Conservation (phyloP, 306 rosid genomes). For the Macrotyloma uniflorum region DNA sequence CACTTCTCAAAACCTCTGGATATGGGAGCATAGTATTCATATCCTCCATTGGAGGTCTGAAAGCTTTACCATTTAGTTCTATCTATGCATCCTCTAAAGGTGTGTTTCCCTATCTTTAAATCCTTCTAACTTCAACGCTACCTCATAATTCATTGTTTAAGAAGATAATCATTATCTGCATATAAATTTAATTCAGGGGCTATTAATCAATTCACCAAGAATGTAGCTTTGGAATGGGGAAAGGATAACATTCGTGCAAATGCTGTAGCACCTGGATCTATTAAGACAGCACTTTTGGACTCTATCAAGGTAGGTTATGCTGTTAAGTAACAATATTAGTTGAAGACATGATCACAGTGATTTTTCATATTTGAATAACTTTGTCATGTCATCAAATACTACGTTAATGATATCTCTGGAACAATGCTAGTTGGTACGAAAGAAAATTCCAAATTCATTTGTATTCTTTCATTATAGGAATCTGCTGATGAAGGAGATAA, state of each 20-base stretch:
- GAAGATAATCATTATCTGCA: neutral
- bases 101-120: neutral
- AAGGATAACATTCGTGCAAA: conserved; percentile 20
- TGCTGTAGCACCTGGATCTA: conserved; percentile 28
- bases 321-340: too few species aligned
- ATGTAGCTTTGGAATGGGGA: conserved; percentile 67
- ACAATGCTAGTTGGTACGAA: too few species aligned
- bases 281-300: neutral
- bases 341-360: too few species aligned
- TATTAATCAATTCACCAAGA: conserved; percentile 54
- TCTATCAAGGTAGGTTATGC: neutral
- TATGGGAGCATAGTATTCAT: conserved; percentile 42
- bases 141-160: neutral
- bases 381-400: too few species aligned
- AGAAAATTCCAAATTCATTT: too few species aligned
- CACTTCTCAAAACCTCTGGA: conserved; percentile 45
- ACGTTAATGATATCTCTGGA: too few species aligned
- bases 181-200: conserved; percentile 45
- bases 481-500: neutral
- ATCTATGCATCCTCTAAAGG: conserved; percentile 71
- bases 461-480: neutral
- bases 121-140: neutral
- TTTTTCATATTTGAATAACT: too few species aligned
- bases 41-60: conserved; percentile 35
- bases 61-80: conserved; percentile 44